Evolutionary conservation across 176 grass and related monocot genomes (phyloP).

Genomic region (Aechmea fasciata): DNA sequence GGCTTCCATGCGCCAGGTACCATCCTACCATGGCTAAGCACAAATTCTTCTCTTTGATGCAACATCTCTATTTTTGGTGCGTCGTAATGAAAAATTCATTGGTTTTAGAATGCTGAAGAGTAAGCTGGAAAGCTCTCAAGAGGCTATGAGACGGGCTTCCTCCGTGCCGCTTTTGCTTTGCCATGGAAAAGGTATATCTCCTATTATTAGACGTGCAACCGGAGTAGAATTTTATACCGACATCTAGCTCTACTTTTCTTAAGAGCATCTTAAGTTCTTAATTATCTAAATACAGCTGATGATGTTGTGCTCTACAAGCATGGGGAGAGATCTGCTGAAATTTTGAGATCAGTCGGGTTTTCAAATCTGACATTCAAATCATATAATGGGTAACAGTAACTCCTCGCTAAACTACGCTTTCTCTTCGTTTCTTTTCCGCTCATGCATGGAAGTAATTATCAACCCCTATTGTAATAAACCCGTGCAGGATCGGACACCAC

Average conservation of each 20-base stretch:
- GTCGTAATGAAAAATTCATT: conserved; percentile 1
- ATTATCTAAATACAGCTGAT: conserved; percentile 45
- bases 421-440: neutral
- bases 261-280: neutral
- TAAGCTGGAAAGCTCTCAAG: conserved; percentile 71
- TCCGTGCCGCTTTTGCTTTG: conserved; percentile 88
- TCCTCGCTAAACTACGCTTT: neutral
- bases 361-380: conserved; percentile 76
- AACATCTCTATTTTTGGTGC: neutral
- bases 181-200: conserved; percentile 82
- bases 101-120: conserved; percentile 64
- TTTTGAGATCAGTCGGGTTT: conserved; percentile 64
- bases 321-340: conserved; percentile 73
- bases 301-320: conserved; percentile 80
- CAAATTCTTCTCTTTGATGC: neutral
- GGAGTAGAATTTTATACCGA: neutral
- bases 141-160: conserved; percentile 63
- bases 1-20: conserved; percentile 91
- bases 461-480: conserved; percentile 2
- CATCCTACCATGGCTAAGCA: conserved; percentile 15
- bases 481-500: conserved; percentile 82
- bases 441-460: neutral
- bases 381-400: conserved; percentile 50
- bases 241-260: neutral
- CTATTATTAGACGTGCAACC: neutral